Evolutionary conservation across 1,139 yeast species (phyloP), one percentile per base, ranked within the genome.

Genomic region (Hyphopichia buzzinii): DNA sequence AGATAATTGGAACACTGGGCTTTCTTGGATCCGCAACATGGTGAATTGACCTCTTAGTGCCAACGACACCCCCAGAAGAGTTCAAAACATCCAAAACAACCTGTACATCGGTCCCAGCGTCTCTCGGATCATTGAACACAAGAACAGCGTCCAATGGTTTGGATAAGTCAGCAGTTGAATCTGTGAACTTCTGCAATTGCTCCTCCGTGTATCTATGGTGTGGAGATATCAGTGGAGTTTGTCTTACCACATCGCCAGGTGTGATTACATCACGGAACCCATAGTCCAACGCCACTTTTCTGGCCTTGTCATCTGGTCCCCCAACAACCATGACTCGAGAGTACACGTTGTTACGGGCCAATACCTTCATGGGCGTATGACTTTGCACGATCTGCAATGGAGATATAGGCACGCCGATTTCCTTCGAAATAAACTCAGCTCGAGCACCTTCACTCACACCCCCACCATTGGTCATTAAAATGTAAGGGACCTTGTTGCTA

Each of bases 381-480:
- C 95, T 81, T 58, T 87, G 96, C 11, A 92, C 80, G 29, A 92
- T 67, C 54, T 90, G 97, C 31, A 72, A 62, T 4, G 80, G 75
- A 7, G 75, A 69, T 15, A 87, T 64, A 2, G 67, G 60, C 4
- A 79, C 61, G 4, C 68, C 72, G 25, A 86, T 57, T 23, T 64
- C 62, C n/a, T 64, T 50, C 3, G 83, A 71, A 12, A 92, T 61
- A 36, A 72, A 77, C 4, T 67, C 66, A 1, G 81, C 81, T 31
- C 97, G 69, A 13, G 69, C 73, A 5, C 52, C 43, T 55, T 92
- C 98, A 17, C 78, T 64, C 36, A 74, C 74, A 3, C 98, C 97
- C 5, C 98, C 98, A 19, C 98, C 97, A 55, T 92, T 92, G 15
- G 97, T 92, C 55, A 92, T 67, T 32, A 92, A 58, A 16, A 89